phyloP scores from a whole-genome alignment of 2,329 filamentous ascomycete genomes.

The Hypoxylon sp. region DNA sequence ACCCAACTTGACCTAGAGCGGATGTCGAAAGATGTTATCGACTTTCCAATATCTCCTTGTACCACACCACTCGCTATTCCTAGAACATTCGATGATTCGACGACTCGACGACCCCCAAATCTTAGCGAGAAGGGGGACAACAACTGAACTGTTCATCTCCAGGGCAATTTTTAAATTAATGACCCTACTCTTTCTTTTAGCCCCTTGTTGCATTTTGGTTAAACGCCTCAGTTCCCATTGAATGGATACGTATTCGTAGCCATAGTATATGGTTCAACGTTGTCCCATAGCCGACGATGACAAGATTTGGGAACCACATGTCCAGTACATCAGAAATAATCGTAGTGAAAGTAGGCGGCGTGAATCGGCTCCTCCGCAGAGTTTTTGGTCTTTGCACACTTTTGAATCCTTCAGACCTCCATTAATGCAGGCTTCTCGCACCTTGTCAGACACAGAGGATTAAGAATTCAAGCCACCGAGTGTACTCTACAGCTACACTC shows the following conservation, averaged over 20 bases:
- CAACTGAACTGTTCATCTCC: constrained; percentile 25
- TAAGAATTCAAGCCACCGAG: constrained; percentile 30
- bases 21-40: constrained; percentile 21
- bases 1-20: constrained; percentile 34
- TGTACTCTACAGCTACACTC: constrained; percentile 32
- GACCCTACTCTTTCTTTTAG: constrained; percentile 25
- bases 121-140: constrained; percentile 27
- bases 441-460: constrained; percentile 36
- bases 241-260: constrained; percentile 24
- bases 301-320: constrained; percentile 29
- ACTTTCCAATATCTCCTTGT: constrained; percentile 35
- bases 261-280: constrained; percentile 34
- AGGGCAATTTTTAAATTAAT: constrained; percentile 39
- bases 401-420: constrained; percentile 37
- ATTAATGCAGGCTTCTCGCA: constrained; percentile 24
- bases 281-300: constrained; percentile 34
- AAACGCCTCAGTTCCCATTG: constrained; percentile 31
- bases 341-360: constrained; percentile 21
- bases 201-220: constrained; percentile 37
- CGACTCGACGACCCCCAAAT: constrained; percentile 3
- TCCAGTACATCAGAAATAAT: constrained; percentile 23
- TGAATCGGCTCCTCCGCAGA: constrained; percentile 28
- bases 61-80: constrained; percentile 34
- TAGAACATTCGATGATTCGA: constrained; percentile 46
- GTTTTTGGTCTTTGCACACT: constrained; percentile 27